Evolutionary conservation across 2,329 filamentous ascomycete species (phyloP), one percentile per base, ranked within the genome.

Genomic region (Rhytidhysteron rufulum): DNA sequence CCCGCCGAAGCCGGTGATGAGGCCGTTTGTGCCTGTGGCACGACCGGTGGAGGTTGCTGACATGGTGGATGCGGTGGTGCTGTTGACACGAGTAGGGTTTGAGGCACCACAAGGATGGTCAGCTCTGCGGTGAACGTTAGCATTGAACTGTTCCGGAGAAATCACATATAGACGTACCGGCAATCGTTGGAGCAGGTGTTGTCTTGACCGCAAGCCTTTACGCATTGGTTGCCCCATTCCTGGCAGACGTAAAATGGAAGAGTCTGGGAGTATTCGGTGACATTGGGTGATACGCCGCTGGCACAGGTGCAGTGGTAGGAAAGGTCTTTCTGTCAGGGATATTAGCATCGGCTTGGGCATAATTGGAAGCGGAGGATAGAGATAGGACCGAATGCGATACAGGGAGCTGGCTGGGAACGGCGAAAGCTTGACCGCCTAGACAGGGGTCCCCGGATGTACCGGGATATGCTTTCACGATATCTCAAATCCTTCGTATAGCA

Each of bases 171-270:
- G 19, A 50, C 56, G 34, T 53, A 62, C 58, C 77, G 73, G 70
- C 86, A 90, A 40, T 66, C 53, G 43, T 68, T 65, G n/a, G 75
- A 63, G 61, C 86, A 89, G n/a, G 54, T 47, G 51, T 74, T 73
- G 65, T 83, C 71, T 48, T 67, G 60, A 24, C 66, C 69, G 66
- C 85, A 89, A 42, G 46, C 65, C 2, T 50, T 57, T 10, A 85
- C 80, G 62, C 85, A 88, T 66, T 88, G 78, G 61, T 71, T 80
- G 53, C 79, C 83, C 75, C 77, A 88, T 66, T 85, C 75, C 34
- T 74, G 75, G 76, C 86, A 93, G 54, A 82, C 75, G 69, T 82
- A 87, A 75, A 80, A 91, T 24, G 87, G 86, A 19, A 93, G 72
- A 1, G 86, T 90, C 53, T 88, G 75, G 16, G 82, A 83, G 75